Conservation (phyloP, 2,329 filamentous ascomycete genomes). For the Fusarium tanahbumbuense region DNA sequence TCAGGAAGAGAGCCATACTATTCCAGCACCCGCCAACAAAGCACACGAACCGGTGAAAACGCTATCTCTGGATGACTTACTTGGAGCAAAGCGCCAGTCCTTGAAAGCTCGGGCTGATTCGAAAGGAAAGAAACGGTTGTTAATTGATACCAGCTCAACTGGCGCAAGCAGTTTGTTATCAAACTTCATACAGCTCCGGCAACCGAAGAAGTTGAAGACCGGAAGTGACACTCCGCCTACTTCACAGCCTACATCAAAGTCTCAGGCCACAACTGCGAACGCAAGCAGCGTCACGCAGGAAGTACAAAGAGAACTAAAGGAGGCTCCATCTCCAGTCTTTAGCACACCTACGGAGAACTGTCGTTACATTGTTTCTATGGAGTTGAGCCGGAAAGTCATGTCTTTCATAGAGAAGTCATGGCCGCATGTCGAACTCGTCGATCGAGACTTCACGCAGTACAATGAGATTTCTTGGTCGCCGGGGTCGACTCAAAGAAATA, state of each 20-base stretch:
- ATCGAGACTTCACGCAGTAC: constrained; percentile 66
- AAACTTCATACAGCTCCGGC: constrained; percentile 50
- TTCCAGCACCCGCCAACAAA: neutral
- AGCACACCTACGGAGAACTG: constrained; percentile 28
- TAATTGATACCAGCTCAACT: constrained; percentile 29
- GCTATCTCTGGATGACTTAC: constrained; percentile 6
- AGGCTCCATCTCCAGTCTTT: constrained; percentile 33
- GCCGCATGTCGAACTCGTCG: constrained; percentile 64
- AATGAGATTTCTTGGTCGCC: constrained; percentile 51
- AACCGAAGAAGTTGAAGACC: constrained; percentile 43
- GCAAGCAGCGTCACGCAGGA: neutral
- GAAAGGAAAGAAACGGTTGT: constrained; percentile 14
- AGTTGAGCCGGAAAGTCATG: constrained; percentile 60
- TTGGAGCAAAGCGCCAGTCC: neutral
- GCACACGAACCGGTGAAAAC: neutral
- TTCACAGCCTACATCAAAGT: neutral
- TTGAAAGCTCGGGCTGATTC: constrained; percentile 6
- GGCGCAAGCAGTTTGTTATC: constrained; percentile 47
- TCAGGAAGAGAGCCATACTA: neutral
- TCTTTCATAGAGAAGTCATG: constrained; percentile 62
- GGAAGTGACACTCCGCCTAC: neutral
- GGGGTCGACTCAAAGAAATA: constrained; percentile 41
- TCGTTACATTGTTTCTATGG: constrained; percentile 64
- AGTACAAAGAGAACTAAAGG: neutral
- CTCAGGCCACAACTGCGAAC: neutral